phyloP scores from a whole-genome alignment of 2,329 filamentous ascomycete species.

The Waltergamsia citrina region DNA sequence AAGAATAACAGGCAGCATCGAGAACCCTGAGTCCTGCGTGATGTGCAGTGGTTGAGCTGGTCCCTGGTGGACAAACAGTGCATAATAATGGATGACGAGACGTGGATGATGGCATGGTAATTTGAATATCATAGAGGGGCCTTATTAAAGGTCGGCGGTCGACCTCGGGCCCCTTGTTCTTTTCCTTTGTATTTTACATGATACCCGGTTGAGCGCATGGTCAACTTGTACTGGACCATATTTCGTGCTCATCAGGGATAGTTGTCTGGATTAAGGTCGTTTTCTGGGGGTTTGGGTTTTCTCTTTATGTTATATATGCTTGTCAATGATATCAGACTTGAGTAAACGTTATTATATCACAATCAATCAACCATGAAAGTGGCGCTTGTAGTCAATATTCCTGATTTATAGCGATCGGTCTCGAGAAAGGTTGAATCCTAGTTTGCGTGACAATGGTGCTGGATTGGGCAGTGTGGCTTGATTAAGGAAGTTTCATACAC shows the following conservation, averaged over 20 bases:
- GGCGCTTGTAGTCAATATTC: no score
- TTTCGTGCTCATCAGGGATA: neutral
- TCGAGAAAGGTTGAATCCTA: no score
- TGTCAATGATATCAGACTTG: neutral
- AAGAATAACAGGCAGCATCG: conserved; percentile 64
- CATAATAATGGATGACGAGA: conserved; percentile 6
- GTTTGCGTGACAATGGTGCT: no score
- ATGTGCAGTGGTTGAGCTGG: conserved; percentile 87
- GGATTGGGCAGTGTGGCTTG: no score
- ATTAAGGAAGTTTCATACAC: no score
- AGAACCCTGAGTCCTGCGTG: conserved; percentile 87
- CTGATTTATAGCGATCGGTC: no score
- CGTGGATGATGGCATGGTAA: conserved; percentile 4
- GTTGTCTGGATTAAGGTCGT: neutral
- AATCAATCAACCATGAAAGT: no score
- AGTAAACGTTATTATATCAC: no score
- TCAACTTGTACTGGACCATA: neutral
- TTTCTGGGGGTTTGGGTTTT: neutral
- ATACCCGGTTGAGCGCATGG: neutral
- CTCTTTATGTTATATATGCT: neutral
- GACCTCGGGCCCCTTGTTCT: neutral
- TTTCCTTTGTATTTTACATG: neutral
- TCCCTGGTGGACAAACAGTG: neutral
- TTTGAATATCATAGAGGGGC: neutral
- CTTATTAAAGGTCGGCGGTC: no score